Evolutionary conservation across 176 grass and related monocot genomes (phyloP), one percentile per base, ranked within the genome.

Genomic region (Triticum urartu): DNA sequence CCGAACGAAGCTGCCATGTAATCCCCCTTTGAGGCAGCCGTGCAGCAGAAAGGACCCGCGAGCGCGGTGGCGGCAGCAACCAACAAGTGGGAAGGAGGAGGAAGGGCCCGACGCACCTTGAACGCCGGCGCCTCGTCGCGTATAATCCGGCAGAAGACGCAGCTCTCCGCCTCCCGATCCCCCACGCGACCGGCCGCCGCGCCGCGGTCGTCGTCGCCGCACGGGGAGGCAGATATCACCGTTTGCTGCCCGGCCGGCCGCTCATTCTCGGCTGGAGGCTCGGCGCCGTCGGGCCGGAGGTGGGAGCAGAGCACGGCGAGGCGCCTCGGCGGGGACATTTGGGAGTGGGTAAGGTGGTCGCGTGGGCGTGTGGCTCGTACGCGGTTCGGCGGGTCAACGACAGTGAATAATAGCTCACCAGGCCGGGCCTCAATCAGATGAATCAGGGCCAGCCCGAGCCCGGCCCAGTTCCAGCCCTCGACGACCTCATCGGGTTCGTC

Each of bases 251-350:
- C 68, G 3, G 11, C 18, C 4, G 20, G 1, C 1, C 6, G 74
- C 43, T 68, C 21, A 24, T 32, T 12, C 25, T 43, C 64, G 36
- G 73, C 72, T 9, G 56, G 68, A 11, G 39, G 67, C 68, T 30
- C 54, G 26, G 64, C 26, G 21, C 13, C 64, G 25, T 47, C 72
- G 50, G 73, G 64, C 5, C 30, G 80, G 35, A 88, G 80, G 73
- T 88, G 86, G 80, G 86, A 88, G 80, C 38, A 65, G 72, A 88
- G 86, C 72, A 83, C 80, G 80, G 80, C 80, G 48, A 88, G 86
- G 28, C 86, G 80, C 64, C 86, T 39, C 63, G 72, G 34, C 63
- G 80, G 11, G 71, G 86, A 88, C 86, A 83, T 87, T 78, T 69
- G 62, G 72, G 72, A 34, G 61, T 28, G 60, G 35, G 77, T 40